Conservation (phyloP, 805 yeast species). For the Grigorovia transvaalensis region DNA sequence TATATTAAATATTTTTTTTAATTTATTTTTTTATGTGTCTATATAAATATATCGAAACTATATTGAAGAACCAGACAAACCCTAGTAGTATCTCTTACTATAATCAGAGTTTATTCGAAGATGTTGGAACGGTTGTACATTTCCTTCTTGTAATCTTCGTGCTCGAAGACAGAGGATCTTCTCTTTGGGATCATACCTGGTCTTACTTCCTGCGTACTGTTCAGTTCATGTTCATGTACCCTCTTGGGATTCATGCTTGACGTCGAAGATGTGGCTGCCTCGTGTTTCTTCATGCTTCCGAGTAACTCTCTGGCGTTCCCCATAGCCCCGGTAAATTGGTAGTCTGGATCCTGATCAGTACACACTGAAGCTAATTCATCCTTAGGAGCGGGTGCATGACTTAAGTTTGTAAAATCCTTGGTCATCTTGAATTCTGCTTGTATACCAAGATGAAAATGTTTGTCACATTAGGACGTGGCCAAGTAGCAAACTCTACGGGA, state of each 20-base stretch:
- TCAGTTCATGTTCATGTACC: background rate
- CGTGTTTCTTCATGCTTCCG: background rate
- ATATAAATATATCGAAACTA: background rate
- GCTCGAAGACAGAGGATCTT: constrained; percentile 18
- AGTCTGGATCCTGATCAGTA: constrained; percentile 2
- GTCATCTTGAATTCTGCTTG: background rate
- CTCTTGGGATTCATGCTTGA: background rate
- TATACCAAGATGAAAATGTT: background rate
- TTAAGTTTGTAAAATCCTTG: constrained; percentile 3
- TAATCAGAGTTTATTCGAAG: constrained; percentile 8
- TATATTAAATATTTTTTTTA: background rate
- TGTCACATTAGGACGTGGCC: background rate
- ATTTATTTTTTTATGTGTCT: background rate
- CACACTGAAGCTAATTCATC: constrained; percentile 3
- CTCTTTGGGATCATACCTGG: background rate
- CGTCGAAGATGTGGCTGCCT: background rate
- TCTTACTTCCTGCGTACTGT: background rate
- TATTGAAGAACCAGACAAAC: too few relatives aligned
- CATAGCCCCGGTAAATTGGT: constrained; percentile 3
- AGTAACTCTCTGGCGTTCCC: background rate
- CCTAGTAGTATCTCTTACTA: background rate
- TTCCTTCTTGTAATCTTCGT: constrained; percentile 6
- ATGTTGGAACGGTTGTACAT: constrained; percentile 19
- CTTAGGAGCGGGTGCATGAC: constrained; percentile 6
- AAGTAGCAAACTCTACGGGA: background rate